A percentile compares a stretch with the other conserved stretches of the same genome.
These are phyloP conservation scores for Rhodotorula diobovata DNA, from an alignment of 768 basidiomycete genomes.

Conservation along the genomic window DNA sequence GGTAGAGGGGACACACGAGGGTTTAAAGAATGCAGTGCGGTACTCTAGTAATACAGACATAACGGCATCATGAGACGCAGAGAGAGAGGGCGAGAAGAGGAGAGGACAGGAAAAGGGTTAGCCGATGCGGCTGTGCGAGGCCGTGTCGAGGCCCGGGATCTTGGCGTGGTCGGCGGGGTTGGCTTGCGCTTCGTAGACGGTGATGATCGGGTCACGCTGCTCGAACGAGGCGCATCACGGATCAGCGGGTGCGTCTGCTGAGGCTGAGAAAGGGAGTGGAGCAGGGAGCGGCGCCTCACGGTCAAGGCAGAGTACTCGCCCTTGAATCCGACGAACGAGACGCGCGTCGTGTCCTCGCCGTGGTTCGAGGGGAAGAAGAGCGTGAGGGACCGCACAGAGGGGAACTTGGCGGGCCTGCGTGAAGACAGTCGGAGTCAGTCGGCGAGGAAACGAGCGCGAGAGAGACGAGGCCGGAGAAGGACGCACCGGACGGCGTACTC, in stretches of 20 bases:
- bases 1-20: background rate
- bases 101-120: background rate
- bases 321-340: slow-evolving; percentile 50
- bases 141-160: slow-evolving; percentile 27
- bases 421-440: too few relatives aligned
- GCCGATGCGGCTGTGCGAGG: slow-evolving; percentile 17
- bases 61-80: too few relatives aligned
- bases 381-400: slow-evolving; percentile 45
- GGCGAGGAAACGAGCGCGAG: background rate
- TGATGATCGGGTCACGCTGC: slow-evolving; percentile 47
- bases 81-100: background rate
- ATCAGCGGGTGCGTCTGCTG: background rate
- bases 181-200: slow-evolving; percentile 50
- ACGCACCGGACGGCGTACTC: slow-evolving; percentile 50
- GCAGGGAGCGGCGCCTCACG: slow-evolving; percentile 7
- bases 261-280: too few relatives aligned
- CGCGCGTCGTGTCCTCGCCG: slow-evolving; percentile 48
- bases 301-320: slow-evolving; percentile 43
- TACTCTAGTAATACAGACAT: background rate
- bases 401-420: slow-evolving; percentile 49
- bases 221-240: background rate
- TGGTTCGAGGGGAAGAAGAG: slow-evolving; percentile 49
- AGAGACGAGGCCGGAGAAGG: background rate
- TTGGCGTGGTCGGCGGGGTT: slow-evolving; percentile 48
- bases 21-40: background rate